These are phyloP conservation scores for Chrysoporthe puriensis DNA, from an alignment of 2,329 filamentous ascomycete species.

Conservation along the genomic window DNA sequence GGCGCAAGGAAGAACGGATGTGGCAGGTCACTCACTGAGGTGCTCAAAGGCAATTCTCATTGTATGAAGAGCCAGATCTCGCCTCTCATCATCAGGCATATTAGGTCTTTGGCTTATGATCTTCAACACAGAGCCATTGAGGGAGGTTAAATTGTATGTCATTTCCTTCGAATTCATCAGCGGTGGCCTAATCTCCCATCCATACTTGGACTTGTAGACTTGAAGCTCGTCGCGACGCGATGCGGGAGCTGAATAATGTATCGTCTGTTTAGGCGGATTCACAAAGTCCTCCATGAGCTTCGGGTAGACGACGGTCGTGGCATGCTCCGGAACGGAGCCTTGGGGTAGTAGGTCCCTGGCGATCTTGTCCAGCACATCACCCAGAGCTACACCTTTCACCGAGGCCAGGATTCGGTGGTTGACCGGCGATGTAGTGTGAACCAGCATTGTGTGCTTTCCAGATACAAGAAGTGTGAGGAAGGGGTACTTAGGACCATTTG, in stretches of 20 bases:
- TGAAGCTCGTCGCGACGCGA: constrained; percentile 62
- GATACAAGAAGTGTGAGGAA: constrained; percentile 89
- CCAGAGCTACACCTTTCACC: constrained; percentile 76
- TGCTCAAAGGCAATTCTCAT: constrained; percentile 90
- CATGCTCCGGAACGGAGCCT: constrained; percentile 51
- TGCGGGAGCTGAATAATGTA: constrained; percentile 59
- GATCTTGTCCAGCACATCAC: constrained; percentile 86
- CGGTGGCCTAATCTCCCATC: constrained; percentile 72
- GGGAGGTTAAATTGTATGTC: constrained; percentile 74
- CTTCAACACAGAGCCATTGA: constrained; percentile 61
- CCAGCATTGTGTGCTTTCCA: constrained; percentile 87
- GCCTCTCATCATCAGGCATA: constrained; percentile 64
- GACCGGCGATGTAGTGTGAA: constrained; percentile 70
- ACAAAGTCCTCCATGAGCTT: constrained; percentile 79
- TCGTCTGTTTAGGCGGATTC: constrained; percentile 54
- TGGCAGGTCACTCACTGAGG: constrained; percentile 49
- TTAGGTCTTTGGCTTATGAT: constrained; percentile 37
- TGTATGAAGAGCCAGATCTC: constrained; percentile 68
- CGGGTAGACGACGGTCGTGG: constrained; percentile 74
- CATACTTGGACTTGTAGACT: constrained; percentile 43
- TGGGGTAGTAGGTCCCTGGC: constrained; percentile 75
- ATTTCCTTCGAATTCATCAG: constrained; percentile 61
- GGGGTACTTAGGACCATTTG: constrained; percentile 66
- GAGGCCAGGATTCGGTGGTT: constrained; percentile 75
- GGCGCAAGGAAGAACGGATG: background rate